Base-by-base conservation (phyloP, 441 rosid genomes). In the Populus tomentosa region DNA sequence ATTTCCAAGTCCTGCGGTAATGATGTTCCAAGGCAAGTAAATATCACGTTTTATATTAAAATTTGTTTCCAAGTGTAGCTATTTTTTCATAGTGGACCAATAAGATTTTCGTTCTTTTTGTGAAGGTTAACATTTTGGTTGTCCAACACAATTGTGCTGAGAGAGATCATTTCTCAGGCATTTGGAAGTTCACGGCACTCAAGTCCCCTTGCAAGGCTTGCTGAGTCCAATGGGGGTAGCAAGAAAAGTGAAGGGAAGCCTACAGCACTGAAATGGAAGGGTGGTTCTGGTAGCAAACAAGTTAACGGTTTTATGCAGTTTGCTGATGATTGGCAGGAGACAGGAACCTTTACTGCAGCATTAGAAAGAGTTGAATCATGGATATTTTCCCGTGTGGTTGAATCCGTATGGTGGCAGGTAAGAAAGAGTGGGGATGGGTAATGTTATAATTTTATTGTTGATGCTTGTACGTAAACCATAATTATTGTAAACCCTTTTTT, bases 351-450 rank as follows among this genome's bases (percentile, higher is more conserved):
- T 79, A 87, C 78, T n/a, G 67, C 84, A 26, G 89, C 94, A 26
- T 71, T 94, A 76, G 94, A 84, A 81, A 90, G 86, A 86, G 90
- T 89, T 24, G 97, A 92, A 87, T 88, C 90, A 42, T 91, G 97
- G 98, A 74, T 92, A 59, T 92, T 94, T 81, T 90, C 91, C 64
- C 95, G 98, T 82, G 83, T 90, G 35, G 93, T 92, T 30, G 97
- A 92, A 85, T 94, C 98, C 3, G 87, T 89, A 32, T 94, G 97
- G 98, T 92, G 98, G 97, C 97, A 92, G 98, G 98, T 92, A 84
- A 75, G 46, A 69, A 66, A 61, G 50, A 13, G 73, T 42, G 70
- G 50, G 56, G 46, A 66, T 33, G 38, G 4, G 33, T 42, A 1
- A 18, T 4, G 18, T 56, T 38, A 64, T 13, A 1, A 14, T 13